phyloP scores from a whole-genome alignment of 2,329 filamentous ascomycete genomes.

The Sclerotinia trifoliorum region DNA sequence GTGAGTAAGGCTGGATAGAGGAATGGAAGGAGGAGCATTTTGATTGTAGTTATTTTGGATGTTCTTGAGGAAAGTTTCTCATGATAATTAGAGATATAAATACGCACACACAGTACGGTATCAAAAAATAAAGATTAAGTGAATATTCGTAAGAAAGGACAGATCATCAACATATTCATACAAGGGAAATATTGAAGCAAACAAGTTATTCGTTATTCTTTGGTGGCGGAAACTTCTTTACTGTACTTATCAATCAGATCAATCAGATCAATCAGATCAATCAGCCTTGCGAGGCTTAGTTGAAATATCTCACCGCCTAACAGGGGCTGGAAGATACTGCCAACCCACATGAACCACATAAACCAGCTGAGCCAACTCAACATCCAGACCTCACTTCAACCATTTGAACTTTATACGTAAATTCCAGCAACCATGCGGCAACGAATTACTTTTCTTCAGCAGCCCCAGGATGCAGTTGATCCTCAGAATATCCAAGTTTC shows the following conservation, averaged over 20 bases:
- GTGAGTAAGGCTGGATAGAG: conserved; percentile 32
- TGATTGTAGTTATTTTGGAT: conserved; percentile 12
- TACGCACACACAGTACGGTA: neutral
- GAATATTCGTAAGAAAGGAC: conserved; percentile 6
- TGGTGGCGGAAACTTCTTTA: conserved; percentile 15
- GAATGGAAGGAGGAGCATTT: conserved; percentile 32
- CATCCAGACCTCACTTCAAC: conserved; percentile 7
- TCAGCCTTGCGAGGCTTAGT: conserved; percentile 15
- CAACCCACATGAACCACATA: neutral
- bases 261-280: conserved; percentile 1
- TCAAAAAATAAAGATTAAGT: neutral
- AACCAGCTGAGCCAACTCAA: conserved; percentile 2
- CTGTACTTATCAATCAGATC: neutral
- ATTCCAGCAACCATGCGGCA: conserved; percentile 62
- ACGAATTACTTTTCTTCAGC: conserved; percentile 75
- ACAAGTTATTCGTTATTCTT: neutral
- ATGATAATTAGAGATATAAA: neutral
- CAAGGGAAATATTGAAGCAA: neutral
- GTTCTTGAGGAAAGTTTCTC: neutral
- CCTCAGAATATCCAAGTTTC: conserved; percentile 61
- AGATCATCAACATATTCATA: conserved; percentile 16
- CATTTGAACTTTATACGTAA: neutral
- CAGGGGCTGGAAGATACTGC: neutral
- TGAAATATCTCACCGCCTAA: conserved; percentile 2
- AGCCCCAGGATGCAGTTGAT: conserved; percentile 61